Conservation (phyloP, 2,329 filamentous ascomycete genomes). For the Trichoderma atrobrunneum region DNA sequence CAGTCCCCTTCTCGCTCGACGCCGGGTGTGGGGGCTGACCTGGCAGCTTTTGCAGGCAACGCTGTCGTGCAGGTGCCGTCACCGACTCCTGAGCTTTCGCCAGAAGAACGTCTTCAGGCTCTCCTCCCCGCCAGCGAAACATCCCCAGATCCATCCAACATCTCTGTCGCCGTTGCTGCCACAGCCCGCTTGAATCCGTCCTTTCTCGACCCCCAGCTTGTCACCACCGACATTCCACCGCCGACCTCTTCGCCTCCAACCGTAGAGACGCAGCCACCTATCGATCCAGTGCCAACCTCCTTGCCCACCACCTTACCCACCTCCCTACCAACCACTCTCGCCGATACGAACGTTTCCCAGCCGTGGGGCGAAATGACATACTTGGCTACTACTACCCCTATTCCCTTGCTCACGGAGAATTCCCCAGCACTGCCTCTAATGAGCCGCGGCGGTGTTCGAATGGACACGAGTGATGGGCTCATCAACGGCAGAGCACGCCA, state of each 20-base stretch:
- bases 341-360: slow-evolving; percentile 33
- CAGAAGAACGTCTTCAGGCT: slow-evolving; percentile 51
- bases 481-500: slow-evolving; percentile 51
- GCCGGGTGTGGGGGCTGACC: slow-evolving; percentile 18
- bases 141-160: slow-evolving; percentile 45
- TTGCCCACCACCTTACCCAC: slow-evolving; percentile 22
- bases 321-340: slow-evolving; percentile 21
- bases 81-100: slow-evolving; percentile 37
- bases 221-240: slow-evolving; percentile 31
- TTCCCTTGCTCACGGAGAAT: slow-evolving; percentile 32
- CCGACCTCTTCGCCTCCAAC: slow-evolving; percentile 33
- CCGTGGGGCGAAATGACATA: slow-evolving; percentile 57
- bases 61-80: slow-evolving; percentile 22
- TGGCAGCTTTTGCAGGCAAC: background rate
- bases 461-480: slow-evolving; percentile 45
- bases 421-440: slow-evolving; percentile 34
- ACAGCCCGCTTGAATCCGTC: slow-evolving; percentile 54
- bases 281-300: slow-evolving; percentile 6
- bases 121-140: slow-evolving; percentile 39
- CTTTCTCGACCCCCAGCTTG: slow-evolving; percentile 52
- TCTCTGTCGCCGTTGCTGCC: slow-evolving; percentile 56
- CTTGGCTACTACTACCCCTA: slow-evolving; percentile 37
- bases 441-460: slow-evolving; percentile 50
- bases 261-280: slow-evolving; percentile 18
- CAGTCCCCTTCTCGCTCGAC: background rate